Percentiles rank a stretch among this genome's conserved stretches.
Evolutionary conservation across 768 basidiomycete genomes (phyloP).

Genomic region (Mrakia hoshinonis): DNA sequence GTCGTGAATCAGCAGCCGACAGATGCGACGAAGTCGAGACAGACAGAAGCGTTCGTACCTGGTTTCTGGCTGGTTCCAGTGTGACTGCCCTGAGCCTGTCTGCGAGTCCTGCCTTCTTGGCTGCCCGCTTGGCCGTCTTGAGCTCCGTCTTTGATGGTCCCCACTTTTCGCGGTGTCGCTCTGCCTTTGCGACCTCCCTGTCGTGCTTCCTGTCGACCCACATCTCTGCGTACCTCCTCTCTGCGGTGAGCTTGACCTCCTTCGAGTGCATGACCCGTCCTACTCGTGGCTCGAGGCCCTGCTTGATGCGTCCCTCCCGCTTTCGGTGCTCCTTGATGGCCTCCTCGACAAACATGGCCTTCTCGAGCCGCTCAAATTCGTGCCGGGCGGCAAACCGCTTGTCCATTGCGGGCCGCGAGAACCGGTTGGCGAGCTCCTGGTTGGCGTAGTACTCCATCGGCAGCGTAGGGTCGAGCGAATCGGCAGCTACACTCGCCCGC

Average conservation of each 20-base stretch:
- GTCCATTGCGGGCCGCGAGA: too few relatives aligned
- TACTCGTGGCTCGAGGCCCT: neutral
- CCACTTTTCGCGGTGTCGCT: neutral
- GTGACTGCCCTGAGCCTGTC: neutral
- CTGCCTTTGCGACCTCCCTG: neutral
- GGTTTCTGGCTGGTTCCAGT: neutral
- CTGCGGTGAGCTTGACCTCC: constrained; percentile 1
- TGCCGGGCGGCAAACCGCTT: neutral
- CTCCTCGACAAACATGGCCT: neutral
- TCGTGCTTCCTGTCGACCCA: neutral
- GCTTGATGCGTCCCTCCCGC: neutral
- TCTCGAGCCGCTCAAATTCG: neutral
- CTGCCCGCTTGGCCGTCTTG: neutral
- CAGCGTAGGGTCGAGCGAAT: neutral
- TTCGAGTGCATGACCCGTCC: neutral
- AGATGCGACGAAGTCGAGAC: too few relatives aligned
- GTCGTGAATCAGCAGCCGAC: too few relatives aligned
- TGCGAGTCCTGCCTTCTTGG: neutral
- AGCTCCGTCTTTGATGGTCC: neutral
- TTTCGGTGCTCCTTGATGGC: neutral
- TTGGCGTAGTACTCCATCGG: constrained; percentile 5
- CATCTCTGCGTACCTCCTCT: constrained; percentile 11
- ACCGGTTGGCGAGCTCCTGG: neutral
- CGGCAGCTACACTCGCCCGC: neutral
- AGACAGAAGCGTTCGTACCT: too few relatives aligned